Conservation (phyloP, 176 grass and related monocot species). For the Oryza punctata region DNA sequence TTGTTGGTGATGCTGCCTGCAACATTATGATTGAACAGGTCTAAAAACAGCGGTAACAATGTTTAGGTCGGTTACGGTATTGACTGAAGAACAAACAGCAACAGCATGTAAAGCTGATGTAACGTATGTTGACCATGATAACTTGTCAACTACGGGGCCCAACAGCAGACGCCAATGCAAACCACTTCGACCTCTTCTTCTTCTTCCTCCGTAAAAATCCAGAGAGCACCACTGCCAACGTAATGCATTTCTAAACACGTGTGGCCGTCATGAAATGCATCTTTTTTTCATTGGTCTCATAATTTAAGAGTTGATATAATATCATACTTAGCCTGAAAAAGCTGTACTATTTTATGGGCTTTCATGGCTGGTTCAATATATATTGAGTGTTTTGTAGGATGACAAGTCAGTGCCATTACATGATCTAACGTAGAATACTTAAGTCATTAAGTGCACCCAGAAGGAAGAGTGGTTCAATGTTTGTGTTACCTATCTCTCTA, state of each 20-base stretch:
- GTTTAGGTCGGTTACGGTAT: constrained; percentile 24
- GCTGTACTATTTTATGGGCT: background rate
- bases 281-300: background rate
- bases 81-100: constrained; percentile 21
- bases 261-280: background rate
- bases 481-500: background rate
- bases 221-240: background rate
- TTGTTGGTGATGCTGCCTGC: background rate
- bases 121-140: constrained; percentile 16
- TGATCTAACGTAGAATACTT: background rate
- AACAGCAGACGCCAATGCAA: constrained; percentile 20
- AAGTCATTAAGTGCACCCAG: background rate
- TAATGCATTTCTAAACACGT: background rate
- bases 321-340: background rate
- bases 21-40: constrained; percentile 29
- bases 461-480: constrained; percentile 33
- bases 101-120: background rate
- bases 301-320: background rate
- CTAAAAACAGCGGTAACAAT: constrained; percentile 20
- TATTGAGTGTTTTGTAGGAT: background rate
- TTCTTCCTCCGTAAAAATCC: background rate
- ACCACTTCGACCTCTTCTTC: background rate
- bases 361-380: background rate
- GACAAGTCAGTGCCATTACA: background rate
- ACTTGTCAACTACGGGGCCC: constrained; percentile 34